These are phyloP conservation scores for Meyerozyma carpophila DNA, from an alignment of 1,139 yeast species.

Conservation along the genomic window DNA sequence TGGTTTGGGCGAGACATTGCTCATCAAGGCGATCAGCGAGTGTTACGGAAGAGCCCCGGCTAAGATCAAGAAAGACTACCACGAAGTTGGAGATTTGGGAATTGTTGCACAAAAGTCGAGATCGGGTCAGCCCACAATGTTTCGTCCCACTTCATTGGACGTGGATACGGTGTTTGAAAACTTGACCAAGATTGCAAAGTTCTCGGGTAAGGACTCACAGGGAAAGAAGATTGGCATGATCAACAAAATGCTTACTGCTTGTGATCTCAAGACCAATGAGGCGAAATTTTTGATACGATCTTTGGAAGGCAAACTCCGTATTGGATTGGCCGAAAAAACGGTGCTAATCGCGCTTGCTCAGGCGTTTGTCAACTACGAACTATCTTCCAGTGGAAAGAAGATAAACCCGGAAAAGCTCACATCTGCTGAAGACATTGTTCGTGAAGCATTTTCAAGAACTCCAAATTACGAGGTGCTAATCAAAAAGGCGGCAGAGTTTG, in stretches of 20 bases:
- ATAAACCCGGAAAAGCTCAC: constrained; percentile 37
- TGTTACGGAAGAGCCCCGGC: constrained; percentile 77
- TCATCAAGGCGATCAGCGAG: constrained; percentile 84
- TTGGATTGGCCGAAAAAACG: constrained; percentile 91
- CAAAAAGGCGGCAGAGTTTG: constrained; percentile 57
- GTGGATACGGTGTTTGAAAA: constrained; percentile 68
- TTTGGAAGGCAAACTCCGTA: constrained; percentile 85
- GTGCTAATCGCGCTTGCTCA: constrained; percentile 81
- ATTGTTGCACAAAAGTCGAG: constrained; percentile 81
- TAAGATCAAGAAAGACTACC: constrained; percentile 70
- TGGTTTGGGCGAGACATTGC: constrained; percentile 85
- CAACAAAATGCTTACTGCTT: constrained; percentile 78
- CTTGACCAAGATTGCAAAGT: constrained; percentile 69
- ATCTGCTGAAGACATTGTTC: constrained; percentile 69
- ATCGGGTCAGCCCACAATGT: constrained; percentile 86
- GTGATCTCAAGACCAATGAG: constrained; percentile 65
- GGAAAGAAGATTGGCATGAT: constrained; percentile 69
- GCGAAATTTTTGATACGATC: constrained; percentile 89
- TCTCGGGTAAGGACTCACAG: constrained; percentile 85
- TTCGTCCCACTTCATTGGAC: constrained; percentile 78
- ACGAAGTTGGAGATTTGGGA: constrained; percentile 85
- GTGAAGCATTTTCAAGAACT: constrained; percentile 85
- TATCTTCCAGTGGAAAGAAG: constrained; percentile 11
- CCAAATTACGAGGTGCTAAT: constrained; percentile 86
- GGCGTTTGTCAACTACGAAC: constrained; percentile 66